phyloP scores from a whole-genome alignment of 2,329 filamentous ascomycete species.

The Pseudopyricularia javanii region DNA sequence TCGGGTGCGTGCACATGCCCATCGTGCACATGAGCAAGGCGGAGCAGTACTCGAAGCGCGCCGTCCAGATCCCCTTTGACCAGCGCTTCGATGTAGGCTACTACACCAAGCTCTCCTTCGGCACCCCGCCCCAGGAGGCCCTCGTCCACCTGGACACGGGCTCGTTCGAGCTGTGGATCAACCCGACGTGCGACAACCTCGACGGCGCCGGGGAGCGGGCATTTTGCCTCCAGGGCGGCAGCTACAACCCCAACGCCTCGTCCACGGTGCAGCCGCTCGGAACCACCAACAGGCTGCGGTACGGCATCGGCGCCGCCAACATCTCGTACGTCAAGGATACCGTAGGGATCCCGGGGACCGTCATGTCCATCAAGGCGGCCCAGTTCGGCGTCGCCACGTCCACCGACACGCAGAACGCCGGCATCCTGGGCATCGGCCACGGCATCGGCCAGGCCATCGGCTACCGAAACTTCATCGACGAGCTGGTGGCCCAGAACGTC shows the following conservation, averaged over 20 bases:
- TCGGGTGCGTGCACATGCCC: constrained; percentile 24
- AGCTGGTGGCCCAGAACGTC: constrained; percentile 33
- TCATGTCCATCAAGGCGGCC: constrained; percentile 32
- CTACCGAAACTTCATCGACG: constrained; percentile 40
- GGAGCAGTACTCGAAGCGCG: constrained; percentile 25
- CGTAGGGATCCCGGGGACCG: constrained; percentile 27
- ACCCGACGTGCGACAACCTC: constrained; percentile 42
- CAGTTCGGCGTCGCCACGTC: constrained; percentile 54
- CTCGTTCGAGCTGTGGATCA: constrained; percentile 51
- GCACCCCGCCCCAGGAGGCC: constrained; percentile 39
- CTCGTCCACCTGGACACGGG: constrained; percentile 46
- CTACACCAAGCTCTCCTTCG: constrained; percentile 38
- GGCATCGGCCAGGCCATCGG: constrained; percentile 30
- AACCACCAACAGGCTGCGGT: constrained; percentile 27
- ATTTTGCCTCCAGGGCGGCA: constrained; percentile 33
- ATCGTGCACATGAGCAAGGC: constrained; percentile 30
- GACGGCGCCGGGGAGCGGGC: constrained; percentile 16
- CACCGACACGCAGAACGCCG: constrained; percentile 33
- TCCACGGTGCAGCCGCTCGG: constrained; percentile 20
- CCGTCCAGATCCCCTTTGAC: constrained; percentile 29
- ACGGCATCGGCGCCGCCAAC: constrained; percentile 38
- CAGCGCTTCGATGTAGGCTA: constrained; percentile 42
- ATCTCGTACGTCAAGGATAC: constrained; percentile 36
- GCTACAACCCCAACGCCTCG: constrained; percentile 29
- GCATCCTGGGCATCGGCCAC: constrained; percentile 68